These are phyloP conservation scores for Metschnikowia bowlesiae DNA, from an alignment of 805 yeast species.

Conservation along the genomic window DNA sequence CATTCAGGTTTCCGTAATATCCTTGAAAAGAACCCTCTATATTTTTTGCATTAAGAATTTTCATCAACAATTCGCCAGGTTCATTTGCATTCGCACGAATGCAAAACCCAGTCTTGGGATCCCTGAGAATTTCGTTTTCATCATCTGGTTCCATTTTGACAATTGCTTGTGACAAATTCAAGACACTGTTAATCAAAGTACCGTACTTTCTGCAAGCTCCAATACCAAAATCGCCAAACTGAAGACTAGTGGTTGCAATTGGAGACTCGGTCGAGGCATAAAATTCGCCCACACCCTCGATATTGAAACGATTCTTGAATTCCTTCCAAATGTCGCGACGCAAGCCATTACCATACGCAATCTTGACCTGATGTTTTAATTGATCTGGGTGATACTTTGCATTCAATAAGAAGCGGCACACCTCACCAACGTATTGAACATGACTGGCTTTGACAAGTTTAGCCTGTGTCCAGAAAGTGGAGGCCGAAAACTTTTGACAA, in stretches of 20 bases:
- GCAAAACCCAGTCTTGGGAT: slow-evolving; percentile 61
- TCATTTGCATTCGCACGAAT: slow-evolving; percentile 50
- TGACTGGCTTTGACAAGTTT: slow-evolving; percentile 67
- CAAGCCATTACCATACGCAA: slow-evolving; percentile 89
- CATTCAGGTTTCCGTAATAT: slow-evolving; percentile 73
- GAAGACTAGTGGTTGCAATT: slow-evolving; percentile 76
- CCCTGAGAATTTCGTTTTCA: slow-evolving; percentile 64
- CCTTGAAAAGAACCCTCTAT: slow-evolving; percentile 85
- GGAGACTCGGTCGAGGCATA: slow-evolving; percentile 95
- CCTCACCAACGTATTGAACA: slow-evolving; percentile 92
- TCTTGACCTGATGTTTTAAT: slow-evolving; percentile 50
- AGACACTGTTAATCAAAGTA: slow-evolving; percentile 45
- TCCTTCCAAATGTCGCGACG: slow-evolving; percentile 84
- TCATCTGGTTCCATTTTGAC: slow-evolving; percentile 80
- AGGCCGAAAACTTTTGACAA: slow-evolving; percentile 76
- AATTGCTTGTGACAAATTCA: slow-evolving; percentile 52
- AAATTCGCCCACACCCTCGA: slow-evolving; percentile 78
- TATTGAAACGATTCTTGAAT: slow-evolving; percentile 72
- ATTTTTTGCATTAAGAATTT: slow-evolving; percentile 56
- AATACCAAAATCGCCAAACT: slow-evolving; percentile 71
- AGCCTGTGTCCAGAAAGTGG: slow-evolving; percentile 88
- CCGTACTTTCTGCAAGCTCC: slow-evolving; percentile 90
- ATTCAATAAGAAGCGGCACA: slow-evolving; percentile 77
- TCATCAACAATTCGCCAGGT: slow-evolving; percentile 87
- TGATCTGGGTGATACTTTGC: slow-evolving; percentile 66